Evolutionary conservation across 2,329 filamentous ascomycete genomes (phyloP).

Genomic region (Fusarium continuum): DNA sequence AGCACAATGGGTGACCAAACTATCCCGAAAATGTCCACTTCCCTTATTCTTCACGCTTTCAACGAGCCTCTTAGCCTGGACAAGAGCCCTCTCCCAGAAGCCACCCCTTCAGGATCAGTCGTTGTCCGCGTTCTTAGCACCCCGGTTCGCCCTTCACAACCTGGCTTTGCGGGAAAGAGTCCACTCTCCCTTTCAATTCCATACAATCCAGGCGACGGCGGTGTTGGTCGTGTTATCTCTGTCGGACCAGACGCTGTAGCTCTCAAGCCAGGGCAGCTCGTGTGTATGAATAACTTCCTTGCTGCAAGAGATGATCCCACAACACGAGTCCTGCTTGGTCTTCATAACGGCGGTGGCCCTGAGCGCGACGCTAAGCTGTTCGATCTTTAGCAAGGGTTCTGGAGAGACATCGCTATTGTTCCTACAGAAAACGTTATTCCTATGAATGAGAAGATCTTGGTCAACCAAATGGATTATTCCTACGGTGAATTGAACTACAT

Average conservation of each 20-base stretch:
- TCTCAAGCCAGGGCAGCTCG: slow-evolving; percentile 19
- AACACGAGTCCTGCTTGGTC: slow-evolving; percentile 13
- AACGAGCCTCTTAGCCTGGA: slow-evolving; percentile 16
- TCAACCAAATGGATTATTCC: slow-evolving; percentile 21
- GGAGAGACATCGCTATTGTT: slow-evolving; percentile 13
- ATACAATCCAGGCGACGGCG: neutral
- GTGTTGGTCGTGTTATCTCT: slow-evolving; percentile 16
- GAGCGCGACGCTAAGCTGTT: slow-evolving; percentile 16
- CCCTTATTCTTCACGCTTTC: slow-evolving; percentile 20
- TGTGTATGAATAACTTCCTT: slow-evolving; percentile 24
- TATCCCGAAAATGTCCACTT: neutral
- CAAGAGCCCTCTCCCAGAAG: neutral
- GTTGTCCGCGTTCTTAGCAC: slow-evolving; percentile 26
- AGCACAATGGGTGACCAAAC: neutral
- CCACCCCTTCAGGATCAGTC: slow-evolving; percentile 1
- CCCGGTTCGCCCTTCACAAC: slow-evolving; percentile 19
- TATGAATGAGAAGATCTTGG: slow-evolving; percentile 10
- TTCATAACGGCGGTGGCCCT: slow-evolving; percentile 13
- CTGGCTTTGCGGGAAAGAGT: slow-evolving; percentile 20
- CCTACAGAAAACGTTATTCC: slow-evolving; percentile 16
- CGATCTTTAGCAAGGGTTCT: slow-evolving; percentile 21
- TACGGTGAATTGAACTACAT: slow-evolving; percentile 29
- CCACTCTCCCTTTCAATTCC: slow-evolving; percentile 8
- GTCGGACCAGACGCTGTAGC: slow-evolving; percentile 14
- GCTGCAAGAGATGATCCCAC: slow-evolving; percentile 16